Evolutionary conservation across 495 filamentous ascomycete genomes (phyloP).

Genomic region (Penicillium chermesinum): DNA sequence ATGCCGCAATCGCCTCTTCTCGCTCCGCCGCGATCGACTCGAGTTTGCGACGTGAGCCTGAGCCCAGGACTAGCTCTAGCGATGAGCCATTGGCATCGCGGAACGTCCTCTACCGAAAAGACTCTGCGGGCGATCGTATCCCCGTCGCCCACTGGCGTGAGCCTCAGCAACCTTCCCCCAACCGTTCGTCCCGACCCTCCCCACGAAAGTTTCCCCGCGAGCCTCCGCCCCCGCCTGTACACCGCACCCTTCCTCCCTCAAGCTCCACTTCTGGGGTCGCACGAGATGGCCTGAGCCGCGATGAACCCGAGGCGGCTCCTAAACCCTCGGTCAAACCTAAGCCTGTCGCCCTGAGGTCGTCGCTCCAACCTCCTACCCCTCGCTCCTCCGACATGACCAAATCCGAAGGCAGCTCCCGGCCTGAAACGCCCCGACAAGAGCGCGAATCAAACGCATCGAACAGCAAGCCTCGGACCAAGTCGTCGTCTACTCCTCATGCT

Average conservation of each 20-base stretch:
- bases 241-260: conserved; percentile 9
- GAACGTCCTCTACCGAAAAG: neutral
- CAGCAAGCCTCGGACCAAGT: conserved; percentile 21
- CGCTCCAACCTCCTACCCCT: conserved; percentile 21
- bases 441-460: conserved; percentile 10
- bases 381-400: conserved; percentile 9
- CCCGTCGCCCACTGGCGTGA: conserved; percentile 33
- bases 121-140: conserved; percentile 15
- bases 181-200: conserved; percentile 7
- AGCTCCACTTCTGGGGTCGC: neutral
- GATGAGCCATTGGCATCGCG: conserved; percentile 20
- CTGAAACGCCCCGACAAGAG: conserved; percentile 19
- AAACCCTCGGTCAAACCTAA: conserved; percentile 38
- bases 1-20: conserved; percentile 32
- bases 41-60: conserved; percentile 19
- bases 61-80: conserved; percentile 23
- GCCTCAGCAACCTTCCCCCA: conserved; percentile 17
- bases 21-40: conserved; percentile 28
- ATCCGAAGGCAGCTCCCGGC: conserved; percentile 18
- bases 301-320: conserved; percentile 14
- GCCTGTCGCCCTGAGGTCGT: conserved; percentile 30
- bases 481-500: conserved; percentile 22
- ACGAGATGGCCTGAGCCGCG: conserved; percentile 21
- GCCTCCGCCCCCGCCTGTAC: conserved; percentile 6
- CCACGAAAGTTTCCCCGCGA: conserved; percentile 7